phyloP scores from a whole-genome alignment of 495 filamentous ascomycete genomes.

The Astrothelium macrocarpum region DNA sequence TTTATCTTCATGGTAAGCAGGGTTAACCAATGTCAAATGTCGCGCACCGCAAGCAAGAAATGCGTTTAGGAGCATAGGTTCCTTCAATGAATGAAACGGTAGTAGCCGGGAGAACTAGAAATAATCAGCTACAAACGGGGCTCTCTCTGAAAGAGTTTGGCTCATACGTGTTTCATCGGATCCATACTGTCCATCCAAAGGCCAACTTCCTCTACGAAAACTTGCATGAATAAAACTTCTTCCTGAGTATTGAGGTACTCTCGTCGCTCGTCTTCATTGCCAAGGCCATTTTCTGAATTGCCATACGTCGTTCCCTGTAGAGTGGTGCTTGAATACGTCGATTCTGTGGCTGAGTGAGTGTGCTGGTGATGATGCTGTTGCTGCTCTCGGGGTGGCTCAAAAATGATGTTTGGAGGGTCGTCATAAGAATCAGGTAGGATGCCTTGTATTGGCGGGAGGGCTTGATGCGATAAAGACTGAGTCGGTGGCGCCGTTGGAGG shows the following conservation, averaged over 20 bases:
- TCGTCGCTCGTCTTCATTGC: slow-evolving; percentile 21
- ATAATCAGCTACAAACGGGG: slow-evolving; percentile 14
- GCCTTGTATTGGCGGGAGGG: slow-evolving; percentile 37
- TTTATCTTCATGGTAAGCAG: slow-evolving; percentile 63
- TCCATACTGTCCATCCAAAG: slow-evolving; percentile 93
- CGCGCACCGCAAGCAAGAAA: slow-evolving; percentile 82
- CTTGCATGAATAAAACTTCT: slow-evolving; percentile 76
- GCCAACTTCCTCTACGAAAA: slow-evolving; percentile 84
- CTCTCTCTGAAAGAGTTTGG: neutral
- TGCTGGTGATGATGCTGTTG: slow-evolving; percentile 23
- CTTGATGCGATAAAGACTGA: slow-evolving; percentile 30
- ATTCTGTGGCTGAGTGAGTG: slow-evolving; percentile 26
- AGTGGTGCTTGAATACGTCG: slow-evolving; percentile 25
- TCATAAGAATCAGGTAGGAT: slow-evolving; percentile 31
- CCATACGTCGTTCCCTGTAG: slow-evolving; percentile 27
- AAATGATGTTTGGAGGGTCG: slow-evolving; percentile 18
- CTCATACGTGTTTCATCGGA: slow-evolving; percentile 65
- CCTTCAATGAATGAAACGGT: slow-evolving; percentile 68
- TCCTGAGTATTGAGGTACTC: slow-evolving; percentile 58
- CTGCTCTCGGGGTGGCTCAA: slow-evolving; percentile 10
- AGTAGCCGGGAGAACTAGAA: slow-evolving; percentile 65
- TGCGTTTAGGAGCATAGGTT: slow-evolving; percentile 87
- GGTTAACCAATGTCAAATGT: slow-evolving; percentile 63
- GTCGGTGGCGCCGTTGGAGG: slow-evolving; percentile 29
- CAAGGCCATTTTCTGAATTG: slow-evolving; percentile 30